Conservation (phyloP, 352 stramenopile genomes). For the Pythium aphanidermatum region DNA sequence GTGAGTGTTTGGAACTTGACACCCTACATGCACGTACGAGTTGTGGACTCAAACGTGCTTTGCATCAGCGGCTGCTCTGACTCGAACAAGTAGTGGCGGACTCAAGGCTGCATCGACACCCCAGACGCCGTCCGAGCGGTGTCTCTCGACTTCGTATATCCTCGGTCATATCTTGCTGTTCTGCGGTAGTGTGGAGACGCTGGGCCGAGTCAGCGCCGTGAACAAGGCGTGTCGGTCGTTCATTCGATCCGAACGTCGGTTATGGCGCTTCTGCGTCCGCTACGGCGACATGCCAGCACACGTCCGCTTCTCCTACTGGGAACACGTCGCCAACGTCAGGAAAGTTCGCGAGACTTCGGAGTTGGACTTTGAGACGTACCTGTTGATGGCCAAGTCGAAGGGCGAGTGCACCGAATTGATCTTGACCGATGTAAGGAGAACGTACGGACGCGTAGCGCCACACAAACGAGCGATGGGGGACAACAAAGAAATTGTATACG, state of each 20-base stretch:
- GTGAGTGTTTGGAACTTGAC: slow-evolving; percentile 21
- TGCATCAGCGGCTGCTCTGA: not conserved
- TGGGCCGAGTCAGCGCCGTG: slow-evolving; percentile 41
- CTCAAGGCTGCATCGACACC: slow-evolving; percentile 11
- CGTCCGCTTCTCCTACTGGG: slow-evolving; percentile 72
- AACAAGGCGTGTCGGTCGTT: slow-evolving; percentile 55
- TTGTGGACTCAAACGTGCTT: too few relatives aligned
- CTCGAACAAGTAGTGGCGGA: slow-evolving; percentile 11
- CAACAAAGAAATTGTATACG: slow-evolving; percentile 38
- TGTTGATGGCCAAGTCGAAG: slow-evolving; percentile 82
- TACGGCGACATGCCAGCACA: slow-evolving; percentile 54
- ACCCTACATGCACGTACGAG: too few relatives aligned
- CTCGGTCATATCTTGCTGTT: slow-evolving; percentile 73
- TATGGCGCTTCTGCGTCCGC: slow-evolving; percentile 83
- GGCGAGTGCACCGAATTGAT: slow-evolving; percentile 81
- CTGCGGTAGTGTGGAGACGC: slow-evolving; percentile 43
- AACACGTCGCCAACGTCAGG: slow-evolving; percentile 39
- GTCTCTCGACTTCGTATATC: slow-evolving; percentile 54
- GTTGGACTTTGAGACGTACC: slow-evolving; percentile 77
- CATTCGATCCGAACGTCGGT: slow-evolving; percentile 45
- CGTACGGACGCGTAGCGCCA: slow-evolving; percentile 74
- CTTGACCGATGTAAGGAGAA: slow-evolving; percentile 75
- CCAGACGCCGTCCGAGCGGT: slow-evolving; percentile 26
- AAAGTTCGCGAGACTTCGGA: slow-evolving; percentile 47
- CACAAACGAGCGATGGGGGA: slow-evolving; percentile 60